Evolutionary conservation across 2,329 filamentous ascomycete species (phyloP).

Genomic region (Juglanconis sp.): DNA sequence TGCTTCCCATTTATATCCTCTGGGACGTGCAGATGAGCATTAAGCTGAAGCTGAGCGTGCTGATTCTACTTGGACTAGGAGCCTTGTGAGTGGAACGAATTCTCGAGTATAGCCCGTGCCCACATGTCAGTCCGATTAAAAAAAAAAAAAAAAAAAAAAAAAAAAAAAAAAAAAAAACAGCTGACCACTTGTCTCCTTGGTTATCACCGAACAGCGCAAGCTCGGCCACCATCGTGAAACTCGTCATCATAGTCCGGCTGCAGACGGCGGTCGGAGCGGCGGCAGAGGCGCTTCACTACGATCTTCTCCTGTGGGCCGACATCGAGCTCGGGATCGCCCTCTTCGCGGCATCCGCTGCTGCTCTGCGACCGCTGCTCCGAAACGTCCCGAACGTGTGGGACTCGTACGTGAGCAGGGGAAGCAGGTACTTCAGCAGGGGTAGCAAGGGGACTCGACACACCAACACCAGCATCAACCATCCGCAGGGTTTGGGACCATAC

Average conservation of each 20-base stretch:
- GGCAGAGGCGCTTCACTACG: slow-evolving; percentile 26
- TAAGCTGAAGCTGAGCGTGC: slow-evolving; percentile 25
- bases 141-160: no score
- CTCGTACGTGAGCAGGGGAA: not conserved
- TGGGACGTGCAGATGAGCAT: slow-evolving; percentile 26
- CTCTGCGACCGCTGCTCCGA: slow-evolving; percentile 27
- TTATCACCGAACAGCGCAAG: slow-evolving; percentile 25
- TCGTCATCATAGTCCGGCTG: slow-evolving; percentile 29
- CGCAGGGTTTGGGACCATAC: not conserved
- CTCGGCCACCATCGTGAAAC: slow-evolving; percentile 31
- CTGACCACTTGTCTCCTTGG: not conserved
- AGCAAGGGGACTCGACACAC: not conserved
- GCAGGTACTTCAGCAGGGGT: not conserved
- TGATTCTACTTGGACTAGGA: slow-evolving; percentile 27
- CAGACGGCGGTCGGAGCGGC: slow-evolving; percentile 22
- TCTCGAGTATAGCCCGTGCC: no score
- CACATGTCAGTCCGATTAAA: no score
- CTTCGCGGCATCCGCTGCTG: slow-evolving; percentile 27
- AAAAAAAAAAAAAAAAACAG: not conserved
- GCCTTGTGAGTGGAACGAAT: slow-evolving; percentile 24
- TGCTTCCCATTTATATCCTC: slow-evolving; percentile 28
- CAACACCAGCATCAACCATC: not conserved
- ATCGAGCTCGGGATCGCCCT: slow-evolving; percentile 30
- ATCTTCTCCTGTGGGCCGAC: slow-evolving; percentile 29
- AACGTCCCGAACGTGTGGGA: slow-evolving; percentile 21